Evolutionary conservation across 2,329 filamentous ascomycete species (phyloP).

Genomic region (Falciphora oryzae): DNA sequence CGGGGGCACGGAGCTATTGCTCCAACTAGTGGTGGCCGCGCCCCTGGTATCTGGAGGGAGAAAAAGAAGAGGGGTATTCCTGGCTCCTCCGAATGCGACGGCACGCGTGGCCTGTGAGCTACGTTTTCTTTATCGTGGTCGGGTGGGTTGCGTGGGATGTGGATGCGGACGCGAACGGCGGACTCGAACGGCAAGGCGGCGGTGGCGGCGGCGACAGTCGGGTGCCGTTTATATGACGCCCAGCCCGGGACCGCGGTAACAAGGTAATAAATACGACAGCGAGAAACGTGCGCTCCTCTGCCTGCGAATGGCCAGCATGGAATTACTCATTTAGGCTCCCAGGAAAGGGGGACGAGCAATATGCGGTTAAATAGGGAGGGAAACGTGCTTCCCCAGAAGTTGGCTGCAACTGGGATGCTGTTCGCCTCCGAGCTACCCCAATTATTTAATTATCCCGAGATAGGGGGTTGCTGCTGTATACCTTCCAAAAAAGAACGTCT

Average conservation of each 20-base stretch:
- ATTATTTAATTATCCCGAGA: neutral
- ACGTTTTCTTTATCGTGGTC: no score
- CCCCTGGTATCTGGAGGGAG: no score
- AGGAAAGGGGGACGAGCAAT: neutral
- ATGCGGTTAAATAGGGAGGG: conserved; percentile 4
- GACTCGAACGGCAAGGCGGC: no score
- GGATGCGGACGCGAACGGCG: no score
- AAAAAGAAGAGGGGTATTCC: no score
- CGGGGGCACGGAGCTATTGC: no score
- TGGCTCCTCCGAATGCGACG: no score
- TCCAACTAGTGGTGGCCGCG: no score
- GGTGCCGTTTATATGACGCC: neutral
- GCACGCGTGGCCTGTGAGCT: no score
- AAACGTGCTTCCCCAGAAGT: neutral
- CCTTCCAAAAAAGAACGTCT: neutral
- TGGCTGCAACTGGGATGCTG: no score
- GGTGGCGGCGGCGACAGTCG: no score
- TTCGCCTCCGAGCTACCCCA: neutral
- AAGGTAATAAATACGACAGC: neutral
- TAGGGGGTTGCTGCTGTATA: neutral
- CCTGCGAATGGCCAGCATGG: neutral
- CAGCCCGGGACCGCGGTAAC: neutral
- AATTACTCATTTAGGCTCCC: neutral
- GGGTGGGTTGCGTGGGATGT: no score
- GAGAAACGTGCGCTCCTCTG: neutral